Percentiles rank a stretch among this genome's conserved stretches.
These are phyloP conservation scores for Jackrogersella minutella DNA, from an alignment of 495 filamentous ascomycete species.

Conservation along the genomic window DNA sequence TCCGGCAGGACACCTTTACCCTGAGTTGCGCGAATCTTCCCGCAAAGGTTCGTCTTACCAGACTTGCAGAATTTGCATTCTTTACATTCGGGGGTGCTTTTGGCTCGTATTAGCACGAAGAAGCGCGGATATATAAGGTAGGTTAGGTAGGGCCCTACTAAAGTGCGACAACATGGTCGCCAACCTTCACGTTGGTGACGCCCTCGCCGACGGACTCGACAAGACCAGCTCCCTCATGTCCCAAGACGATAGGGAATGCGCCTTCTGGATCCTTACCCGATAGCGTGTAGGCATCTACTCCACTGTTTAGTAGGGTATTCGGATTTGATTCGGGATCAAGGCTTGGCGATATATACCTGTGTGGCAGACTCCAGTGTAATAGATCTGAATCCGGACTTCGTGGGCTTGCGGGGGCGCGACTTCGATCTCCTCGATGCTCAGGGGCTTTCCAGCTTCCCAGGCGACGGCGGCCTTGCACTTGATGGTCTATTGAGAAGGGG, in stretches of 20 bases:
- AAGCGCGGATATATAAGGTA: not conserved
- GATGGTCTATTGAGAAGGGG: conserved; percentile 51
- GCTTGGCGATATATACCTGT: conserved; percentile 69
- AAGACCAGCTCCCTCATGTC: conserved; percentile 95
- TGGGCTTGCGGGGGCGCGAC: conserved; percentile 90
- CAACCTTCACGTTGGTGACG: conserved; percentile 91
- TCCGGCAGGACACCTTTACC: conserved; percentile 97
- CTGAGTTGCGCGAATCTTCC: conserved; percentile 98
- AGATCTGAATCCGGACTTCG: conserved; percentile 95
- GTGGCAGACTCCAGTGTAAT: conserved; percentile 98
- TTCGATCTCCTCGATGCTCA: conserved; percentile 90
- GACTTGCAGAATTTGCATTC: conserved; percentile 99
- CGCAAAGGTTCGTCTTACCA: conserved; percentile 99
- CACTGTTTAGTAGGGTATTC: conserved; percentile 31
- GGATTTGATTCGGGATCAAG: conserved; percentile 37
- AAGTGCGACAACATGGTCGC: conserved; percentile 92
- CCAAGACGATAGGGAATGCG: conserved; percentile 94
- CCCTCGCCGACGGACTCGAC: conserved; percentile 98
- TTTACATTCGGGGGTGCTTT: conserved; percentile 90
- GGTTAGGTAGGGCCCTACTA: conserved; percentile 68
- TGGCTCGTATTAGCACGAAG: conserved; percentile 12
- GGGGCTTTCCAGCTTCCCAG: conserved; percentile 91
- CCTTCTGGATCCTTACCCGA: conserved; percentile 98
- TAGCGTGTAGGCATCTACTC: conserved; percentile 92
- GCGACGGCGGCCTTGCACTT: conserved; percentile 87